Percentiles rank a stretch among this genome's conserved stretches.
phyloP scores from a whole-genome alignment of 2,329 filamentous ascomycete genomes.

The Ceratocystis variospora region DNA sequence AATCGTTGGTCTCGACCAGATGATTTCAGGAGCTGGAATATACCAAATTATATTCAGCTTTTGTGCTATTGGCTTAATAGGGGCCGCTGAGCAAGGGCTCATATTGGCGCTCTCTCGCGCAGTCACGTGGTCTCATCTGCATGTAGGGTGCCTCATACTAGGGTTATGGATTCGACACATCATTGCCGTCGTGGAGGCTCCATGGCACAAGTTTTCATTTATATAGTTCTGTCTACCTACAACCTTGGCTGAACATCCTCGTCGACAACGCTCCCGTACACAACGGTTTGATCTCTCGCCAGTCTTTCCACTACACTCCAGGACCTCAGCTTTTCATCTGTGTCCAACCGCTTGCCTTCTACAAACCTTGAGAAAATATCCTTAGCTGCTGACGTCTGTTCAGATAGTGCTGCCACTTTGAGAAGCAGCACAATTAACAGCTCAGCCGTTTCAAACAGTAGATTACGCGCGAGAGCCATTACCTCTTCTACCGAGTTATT shows the following conservation, averaged over 20 bases:
- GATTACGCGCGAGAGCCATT: constrained; percentile 33
- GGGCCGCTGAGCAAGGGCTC: no score
- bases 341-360: constrained; percentile 21
- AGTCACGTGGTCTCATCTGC: no score
- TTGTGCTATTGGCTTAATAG: no score
- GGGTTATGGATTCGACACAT: not conserved
- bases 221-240: constrained; percentile 7
- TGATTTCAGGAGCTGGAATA: no score
- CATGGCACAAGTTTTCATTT: not conserved
- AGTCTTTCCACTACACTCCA: constrained; percentile 11
- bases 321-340: not conserved
- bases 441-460: constrained; percentile 34
- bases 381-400: constrained; percentile 23
- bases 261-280: constrained; percentile 16
- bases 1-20: no score
- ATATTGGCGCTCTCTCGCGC: no score
- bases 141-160: no score
- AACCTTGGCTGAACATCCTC: constrained; percentile 8
- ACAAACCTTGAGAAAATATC: constrained; percentile 32
- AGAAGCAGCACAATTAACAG: constrained; percentile 33
- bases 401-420: constrained; percentile 27
- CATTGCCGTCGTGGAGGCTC: not conserved
- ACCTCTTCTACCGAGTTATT: constrained; percentile 28
- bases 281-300: constrained; percentile 18
- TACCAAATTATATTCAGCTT: no score